Conservation (phyloP, 371 early-diverging fungal genomes). For the Dichotomocladium elegans region DNA sequence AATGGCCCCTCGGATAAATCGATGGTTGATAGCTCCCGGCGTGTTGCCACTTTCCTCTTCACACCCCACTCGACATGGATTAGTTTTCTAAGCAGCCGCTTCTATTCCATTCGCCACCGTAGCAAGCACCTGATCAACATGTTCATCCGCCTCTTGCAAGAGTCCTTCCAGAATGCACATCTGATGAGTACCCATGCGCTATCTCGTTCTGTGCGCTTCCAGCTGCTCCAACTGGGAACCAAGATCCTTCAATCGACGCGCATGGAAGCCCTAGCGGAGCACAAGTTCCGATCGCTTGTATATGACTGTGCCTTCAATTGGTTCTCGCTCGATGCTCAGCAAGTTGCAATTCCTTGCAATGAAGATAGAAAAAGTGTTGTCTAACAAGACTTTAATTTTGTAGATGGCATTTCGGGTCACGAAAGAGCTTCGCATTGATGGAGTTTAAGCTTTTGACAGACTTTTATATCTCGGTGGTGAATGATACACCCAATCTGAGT, state of each 20-base stretch:
- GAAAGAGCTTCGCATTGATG: slow-evolving; percentile 56
- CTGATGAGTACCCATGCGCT: slow-evolving; percentile 69
- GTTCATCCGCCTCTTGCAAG: slow-evolving; percentile 70
- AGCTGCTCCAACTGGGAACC: slow-evolving; percentile 72
- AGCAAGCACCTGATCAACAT: slow-evolving; percentile 71
- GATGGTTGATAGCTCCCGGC: slow-evolving; percentile 57
- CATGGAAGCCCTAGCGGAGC: slow-evolving; percentile 64
- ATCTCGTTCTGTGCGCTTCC: slow-evolving; percentile 77
- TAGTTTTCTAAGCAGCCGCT: slow-evolving; percentile 79
- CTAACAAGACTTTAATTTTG: not conserved
- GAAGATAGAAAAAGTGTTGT: not conserved
- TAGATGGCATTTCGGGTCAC: slow-evolving; percentile 69
- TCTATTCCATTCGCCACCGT: slow-evolving; percentile 76
- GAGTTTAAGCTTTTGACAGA: slow-evolving; percentile 70
- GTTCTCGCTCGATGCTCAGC: slow-evolving; percentile 70
- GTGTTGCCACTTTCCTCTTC: slow-evolving; percentile 59
- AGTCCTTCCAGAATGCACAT: slow-evolving; percentile 64
- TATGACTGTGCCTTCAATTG: slow-evolving; percentile 69
- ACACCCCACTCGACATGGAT: slow-evolving; percentile 83
- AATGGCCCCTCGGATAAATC: slow-evolving; percentile 87
- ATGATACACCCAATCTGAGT: slow-evolving; percentile 58
- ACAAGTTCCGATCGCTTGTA: slow-evolving; percentile 59
- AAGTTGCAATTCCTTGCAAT: slow-evolving; percentile 14
- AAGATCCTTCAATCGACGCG: slow-evolving; percentile 68
- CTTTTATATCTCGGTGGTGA: slow-evolving; percentile 62